A percentile compares a stretch with the other conserved stretches of the same genome.
Conservation (phyloP, 257 asterid species). For the Gardenia jasminoides region DNA sequence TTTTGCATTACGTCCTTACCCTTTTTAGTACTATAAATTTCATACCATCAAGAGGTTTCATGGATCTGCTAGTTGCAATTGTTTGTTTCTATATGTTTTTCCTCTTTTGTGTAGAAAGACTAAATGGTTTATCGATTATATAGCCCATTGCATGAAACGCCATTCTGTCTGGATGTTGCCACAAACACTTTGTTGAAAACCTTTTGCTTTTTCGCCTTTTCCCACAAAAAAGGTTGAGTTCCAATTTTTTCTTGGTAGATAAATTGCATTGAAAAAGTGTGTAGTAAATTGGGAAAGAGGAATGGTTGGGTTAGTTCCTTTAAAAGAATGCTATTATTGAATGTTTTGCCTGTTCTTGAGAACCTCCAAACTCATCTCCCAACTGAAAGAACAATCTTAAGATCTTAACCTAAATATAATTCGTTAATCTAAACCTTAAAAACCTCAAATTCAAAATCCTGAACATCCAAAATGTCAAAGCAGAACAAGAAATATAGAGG, state of each 20-base stretch:
- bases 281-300: background rate
- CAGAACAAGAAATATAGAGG: background rate
- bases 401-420: background rate
- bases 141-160: no score
- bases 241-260: background rate
- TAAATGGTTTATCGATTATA: background rate
- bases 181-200: background rate
- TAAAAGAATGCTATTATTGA: background rate
- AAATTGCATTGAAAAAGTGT: background rate
- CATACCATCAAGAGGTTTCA: background rate
- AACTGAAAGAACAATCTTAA: background rate
- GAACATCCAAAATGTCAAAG: background rate
- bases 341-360: background rate
- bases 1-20: no score
- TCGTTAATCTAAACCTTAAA: background rate
- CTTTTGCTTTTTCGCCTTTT: background rate
- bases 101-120: background rate
- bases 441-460: background rate
- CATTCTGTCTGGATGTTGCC: background rate
- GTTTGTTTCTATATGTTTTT: background rate
- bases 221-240: no score
- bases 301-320: background rate
- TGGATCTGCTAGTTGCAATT: background rate
- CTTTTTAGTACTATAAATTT: no score
- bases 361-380: background rate